Percentiles rank a stretch among this genome's conserved stretches.
Evolutionary conservation across 768 basidiomycete species (phyloP).

Genomic region (Imleria badia): DNA sequence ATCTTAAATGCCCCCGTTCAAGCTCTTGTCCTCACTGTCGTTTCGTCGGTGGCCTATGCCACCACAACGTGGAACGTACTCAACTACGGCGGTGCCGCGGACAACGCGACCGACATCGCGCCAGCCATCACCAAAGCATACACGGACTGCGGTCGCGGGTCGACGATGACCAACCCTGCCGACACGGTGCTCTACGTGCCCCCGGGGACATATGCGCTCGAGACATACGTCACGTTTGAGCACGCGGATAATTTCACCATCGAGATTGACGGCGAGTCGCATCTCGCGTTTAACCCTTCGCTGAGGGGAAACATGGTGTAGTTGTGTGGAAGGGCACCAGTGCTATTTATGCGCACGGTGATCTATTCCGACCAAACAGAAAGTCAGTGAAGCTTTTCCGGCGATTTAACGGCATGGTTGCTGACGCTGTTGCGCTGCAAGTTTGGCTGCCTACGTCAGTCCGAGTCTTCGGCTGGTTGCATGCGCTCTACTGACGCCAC

Average conservation of each 20-base stretch:
- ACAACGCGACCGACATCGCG: conserved; percentile 3
- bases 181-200: conserved; percentile 11
- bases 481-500: not conserved
- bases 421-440: not conserved
- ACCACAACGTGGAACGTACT: conserved; percentile 11
- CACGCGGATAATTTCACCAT: not conserved
- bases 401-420: not conserved
- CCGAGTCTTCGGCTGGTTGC: not conserved
- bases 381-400: not conserved
- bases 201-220: not conserved
- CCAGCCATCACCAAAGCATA: conserved; percentile 7
- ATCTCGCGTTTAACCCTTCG: not conserved
- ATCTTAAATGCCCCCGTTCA: not conserved
- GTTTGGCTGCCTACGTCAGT: conserved; percentile 2
- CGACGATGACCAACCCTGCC: not conserved
- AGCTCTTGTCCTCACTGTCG: not conserved
- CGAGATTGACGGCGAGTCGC: conserved; percentile 1
- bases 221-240: not conserved
- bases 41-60: not conserved
- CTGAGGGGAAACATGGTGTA: not conserved
- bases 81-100: conserved; percentile 5
- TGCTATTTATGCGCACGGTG: conserved; percentile 8
- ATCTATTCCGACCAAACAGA: not conserved
- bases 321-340: conserved; percentile 6
- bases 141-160: not conserved